Percentiles rank a stretch among this genome's conserved stretches.
These are phyloP conservation scores for Claviceps sp. DNA, from an alignment of 2,329 filamentous ascomycete genomes.

Conservation along the genomic window DNA sequence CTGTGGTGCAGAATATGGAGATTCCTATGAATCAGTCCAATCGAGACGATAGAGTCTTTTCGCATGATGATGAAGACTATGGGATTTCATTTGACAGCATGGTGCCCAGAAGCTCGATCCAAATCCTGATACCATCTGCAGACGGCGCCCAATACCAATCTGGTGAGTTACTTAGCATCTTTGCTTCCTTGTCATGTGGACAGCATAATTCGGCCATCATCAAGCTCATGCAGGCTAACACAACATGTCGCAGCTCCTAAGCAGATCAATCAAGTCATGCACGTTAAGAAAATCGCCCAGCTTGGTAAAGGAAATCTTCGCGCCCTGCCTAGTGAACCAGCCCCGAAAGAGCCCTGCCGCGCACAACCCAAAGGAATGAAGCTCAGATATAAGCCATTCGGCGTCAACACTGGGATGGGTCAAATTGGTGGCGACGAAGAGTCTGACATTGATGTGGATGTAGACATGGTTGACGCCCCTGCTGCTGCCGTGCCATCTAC, in stretches of 20 bases:
- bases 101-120: slow-evolving; percentile 36
- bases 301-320: slow-evolving; percentile 26
- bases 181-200: no score
- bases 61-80: slow-evolving; percentile 51
- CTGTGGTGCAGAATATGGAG: slow-evolving; percentile 49
- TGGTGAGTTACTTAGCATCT: slow-evolving; percentile 25
- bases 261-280: slow-evolving; percentile 44
- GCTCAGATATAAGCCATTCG: slow-evolving; percentile 54
- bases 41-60: slow-evolving; percentile 41
- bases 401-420: slow-evolving; percentile 27
- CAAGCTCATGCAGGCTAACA: slow-evolving; percentile 3
- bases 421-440: slow-evolving; percentile 26
- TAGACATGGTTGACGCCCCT: slow-evolving; percentile 31
- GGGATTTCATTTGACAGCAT: slow-evolving; percentile 40
- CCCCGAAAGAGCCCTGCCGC: slow-evolving; percentile 38
- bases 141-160: slow-evolving; percentile 39
- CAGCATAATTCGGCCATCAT: no score
- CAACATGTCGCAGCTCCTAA: slow-evolving; percentile 16
- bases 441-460: slow-evolving; percentile 30
- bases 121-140: slow-evolving; percentile 46
- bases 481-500: slow-evolving; percentile 9
- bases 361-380: slow-evolving; percentile 55
- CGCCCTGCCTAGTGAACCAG: slow-evolving; percentile 23
- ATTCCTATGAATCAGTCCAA: slow-evolving; percentile 43
- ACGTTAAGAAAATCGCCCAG: slow-evolving; percentile 49